Evolutionary conservation across 2,329 filamentous ascomycete genomes (phyloP), one percentile per base, ranked within the genome.

Genomic region (Thelonectria discophora): DNA sequence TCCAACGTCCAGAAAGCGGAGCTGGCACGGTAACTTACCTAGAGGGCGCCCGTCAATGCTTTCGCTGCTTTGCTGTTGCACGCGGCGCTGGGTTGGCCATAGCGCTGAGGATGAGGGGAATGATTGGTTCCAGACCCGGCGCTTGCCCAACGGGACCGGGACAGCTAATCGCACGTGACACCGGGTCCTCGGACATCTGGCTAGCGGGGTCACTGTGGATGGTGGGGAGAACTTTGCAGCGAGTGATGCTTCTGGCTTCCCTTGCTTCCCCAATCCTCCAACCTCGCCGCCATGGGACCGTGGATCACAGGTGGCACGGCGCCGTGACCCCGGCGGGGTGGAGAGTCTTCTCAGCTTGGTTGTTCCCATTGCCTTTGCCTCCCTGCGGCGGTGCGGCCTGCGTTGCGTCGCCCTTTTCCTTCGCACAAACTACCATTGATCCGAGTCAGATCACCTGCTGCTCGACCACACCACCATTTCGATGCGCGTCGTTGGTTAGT

Each of bases 291-390:
- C 52, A 58, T 13, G 61, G 65, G 53, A 10, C 27, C 27, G 65
- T 62, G 65, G 64, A 55, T 46, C 60, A 34, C 65, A 56, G 59
- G 60, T 60, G 59, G 65, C 58, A 65, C 67, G 53, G 42, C 52
- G 27, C 27, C 27, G 27, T 30, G 27, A 30, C 27, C 8, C 27
- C 27, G 27, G 27, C 27, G 27, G 27, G 27, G 27, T 30, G 45
- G 58, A 52, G 53, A 48, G 53, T 48, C 58, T 52, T 49, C 53
- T 52, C 53, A 61, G 53, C 53, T 61, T 18, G 48, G 53, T 52
- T 52, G 48, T 53, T 48, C 17, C 54, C 53, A 48, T 56, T 53
- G 56, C 40, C 53, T 52, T 56, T 53, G 56, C 40, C 53, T 53
- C 32, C 52, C 34, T 37, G 24, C 32, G 32, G 9, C 30, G 30